A percentile compares a stretch with the other conserved stretches of the same genome.
Evolutionary conservation across 176 grass and related monocot genomes (phyloP).

Genomic region (Echinochloa phyllopogon): DNA sequence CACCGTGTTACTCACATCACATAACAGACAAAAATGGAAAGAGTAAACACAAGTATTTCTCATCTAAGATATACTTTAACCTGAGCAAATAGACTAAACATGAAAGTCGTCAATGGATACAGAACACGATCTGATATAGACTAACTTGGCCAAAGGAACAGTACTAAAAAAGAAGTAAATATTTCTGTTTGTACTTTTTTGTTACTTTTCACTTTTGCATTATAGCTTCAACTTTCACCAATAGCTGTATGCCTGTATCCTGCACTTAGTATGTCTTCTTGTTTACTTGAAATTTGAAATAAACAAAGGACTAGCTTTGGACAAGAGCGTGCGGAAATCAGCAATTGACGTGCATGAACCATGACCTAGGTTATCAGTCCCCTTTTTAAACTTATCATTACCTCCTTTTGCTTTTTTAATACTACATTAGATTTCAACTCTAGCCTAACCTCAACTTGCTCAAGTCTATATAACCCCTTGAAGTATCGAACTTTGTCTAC

Average conservation of each 20-base stretch:
- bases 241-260: neutral
- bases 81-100: neutral
- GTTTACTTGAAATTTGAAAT: neutral
- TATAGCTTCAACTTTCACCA: neutral
- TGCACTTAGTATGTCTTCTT: neutral
- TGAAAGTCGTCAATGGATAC: neutral
- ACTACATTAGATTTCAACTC: neutral
- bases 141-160: neutral
- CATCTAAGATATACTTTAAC: constrained; percentile 11
- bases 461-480: too few species aligned
- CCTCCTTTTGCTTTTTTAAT: neutral
- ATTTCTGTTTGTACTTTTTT: neutral
- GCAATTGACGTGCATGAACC: neutral
- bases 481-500: too few species aligned
- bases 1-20: constrained; percentile 11
- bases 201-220: neutral
- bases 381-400: neutral
- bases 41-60: neutral
- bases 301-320: neutral
- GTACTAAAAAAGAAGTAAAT: neutral
- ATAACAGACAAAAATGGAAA: constrained; percentile 14
- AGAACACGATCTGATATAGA: constrained; percentile 8
- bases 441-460: neutral
- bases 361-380: neutral
- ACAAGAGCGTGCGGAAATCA: neutral